Percentiles rank a stretch among this genome's conserved stretches.
Conservation (phyloP, 2,329 filamentous ascomycete species). For the Alternaria triticimaculans region DNA sequence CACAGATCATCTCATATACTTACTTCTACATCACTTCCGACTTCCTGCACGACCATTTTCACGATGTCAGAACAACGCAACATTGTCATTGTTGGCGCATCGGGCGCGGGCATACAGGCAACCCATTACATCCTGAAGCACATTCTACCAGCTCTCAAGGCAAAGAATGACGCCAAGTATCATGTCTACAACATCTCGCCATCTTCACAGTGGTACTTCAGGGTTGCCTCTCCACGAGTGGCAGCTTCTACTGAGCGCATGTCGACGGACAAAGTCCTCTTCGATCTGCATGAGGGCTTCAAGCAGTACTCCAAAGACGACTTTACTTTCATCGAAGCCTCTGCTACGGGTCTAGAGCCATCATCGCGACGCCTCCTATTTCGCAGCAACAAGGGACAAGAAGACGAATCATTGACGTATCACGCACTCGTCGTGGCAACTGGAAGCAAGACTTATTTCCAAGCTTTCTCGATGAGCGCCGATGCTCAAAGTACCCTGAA, state of each 20-base stretch:
- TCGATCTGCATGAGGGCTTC: slow-evolving; percentile 59
- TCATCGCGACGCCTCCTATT: slow-evolving; percentile 54
- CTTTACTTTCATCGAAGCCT: slow-evolving; percentile 60
- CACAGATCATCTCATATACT: not conserved
- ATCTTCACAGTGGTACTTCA: slow-evolving; percentile 61
- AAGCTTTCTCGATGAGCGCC: slow-evolving; percentile 54
- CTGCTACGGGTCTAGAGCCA: slow-evolving; percentile 56
- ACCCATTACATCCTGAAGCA: slow-evolving; percentile 48
- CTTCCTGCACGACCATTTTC: not conserved
- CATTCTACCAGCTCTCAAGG: slow-evolving; percentile 43
- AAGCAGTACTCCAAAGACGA: slow-evolving; percentile 55
- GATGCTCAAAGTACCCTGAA: slow-evolving; percentile 27
- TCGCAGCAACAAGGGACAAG: slow-evolving; percentile 31
- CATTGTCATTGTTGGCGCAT: slow-evolving; percentile 46
- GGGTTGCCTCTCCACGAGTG: slow-evolving; percentile 61
- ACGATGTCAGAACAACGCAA: slow-evolving; percentile 43
- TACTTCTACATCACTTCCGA: not conserved
- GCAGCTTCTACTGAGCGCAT: slow-evolving; percentile 58
- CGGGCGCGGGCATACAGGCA: slow-evolving; percentile 34
- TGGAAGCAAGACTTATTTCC: slow-evolving; percentile 56
- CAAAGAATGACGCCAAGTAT: slow-evolving; percentile 47
- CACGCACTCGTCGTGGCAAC: slow-evolving; percentile 65
- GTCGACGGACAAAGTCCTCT: slow-evolving; percentile 56
- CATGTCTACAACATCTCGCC: slow-evolving; percentile 64
- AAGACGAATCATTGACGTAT: slow-evolving; percentile 51